Conservation (phyloP, 257 asterid species). For the Lantana camara region DNA sequence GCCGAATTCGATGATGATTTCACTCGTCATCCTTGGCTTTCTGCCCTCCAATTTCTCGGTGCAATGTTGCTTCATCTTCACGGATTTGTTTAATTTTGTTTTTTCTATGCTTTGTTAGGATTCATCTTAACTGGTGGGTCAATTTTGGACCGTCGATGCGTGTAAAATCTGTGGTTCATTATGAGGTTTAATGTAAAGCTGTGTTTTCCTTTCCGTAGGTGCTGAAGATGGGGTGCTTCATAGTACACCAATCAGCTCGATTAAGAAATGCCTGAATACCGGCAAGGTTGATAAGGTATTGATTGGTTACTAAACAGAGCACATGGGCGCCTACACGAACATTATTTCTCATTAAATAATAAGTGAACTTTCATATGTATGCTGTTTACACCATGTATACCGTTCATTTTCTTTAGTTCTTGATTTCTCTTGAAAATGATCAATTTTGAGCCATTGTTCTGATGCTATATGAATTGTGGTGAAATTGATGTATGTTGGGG, state of each 20-base stretch:
- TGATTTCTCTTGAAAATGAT: too few species aligned
- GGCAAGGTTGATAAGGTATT: slow-evolving; percentile 68
- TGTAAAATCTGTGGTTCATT: neutral
- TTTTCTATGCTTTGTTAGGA: neutral
- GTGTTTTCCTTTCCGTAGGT: slow-evolving; percentile 37
- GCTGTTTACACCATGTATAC: neutral
- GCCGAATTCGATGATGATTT: slow-evolving; percentile 80
- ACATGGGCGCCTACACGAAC: neutral
- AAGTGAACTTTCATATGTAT: neutral
- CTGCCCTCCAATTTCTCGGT: slow-evolving; percentile 78
- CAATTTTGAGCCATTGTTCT: slow-evolving; percentile 9
- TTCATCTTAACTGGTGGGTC: slow-evolving; percentile 15
- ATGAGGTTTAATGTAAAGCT: slow-evolving; percentile 15
- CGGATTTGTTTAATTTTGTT: neutral
- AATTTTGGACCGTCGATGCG: neutral
- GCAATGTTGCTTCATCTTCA: neutral
- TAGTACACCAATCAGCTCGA: slow-evolving; percentile 59
- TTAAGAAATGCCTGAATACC: slow-evolving; percentile 49
- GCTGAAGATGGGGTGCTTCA: slow-evolving; percentile 48
- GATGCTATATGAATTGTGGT: slow-evolving; percentile 12
- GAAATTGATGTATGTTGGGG: neutral
- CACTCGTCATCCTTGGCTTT: slow-evolving; percentile 59
- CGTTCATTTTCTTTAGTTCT: too few species aligned
- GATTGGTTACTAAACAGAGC: neutral
- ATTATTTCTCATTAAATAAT: neutral